phyloP scores from a whole-genome alignment of 108 stramenopile genomes.

The Parmales sp. region DNA sequence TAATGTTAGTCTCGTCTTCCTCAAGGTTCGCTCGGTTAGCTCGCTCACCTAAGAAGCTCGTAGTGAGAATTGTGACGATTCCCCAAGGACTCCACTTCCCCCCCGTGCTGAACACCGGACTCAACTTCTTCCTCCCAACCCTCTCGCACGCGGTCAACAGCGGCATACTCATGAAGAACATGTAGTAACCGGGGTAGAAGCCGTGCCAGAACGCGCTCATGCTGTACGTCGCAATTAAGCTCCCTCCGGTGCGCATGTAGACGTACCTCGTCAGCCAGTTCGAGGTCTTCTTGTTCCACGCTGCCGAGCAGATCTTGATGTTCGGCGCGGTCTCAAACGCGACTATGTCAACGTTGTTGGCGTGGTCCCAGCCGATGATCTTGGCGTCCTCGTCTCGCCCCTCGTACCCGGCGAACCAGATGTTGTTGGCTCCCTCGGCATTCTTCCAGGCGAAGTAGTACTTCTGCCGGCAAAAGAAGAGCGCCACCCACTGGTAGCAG shows the following conservation, averaged over 20 bases:
- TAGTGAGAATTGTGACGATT: constrained; percentile 51
- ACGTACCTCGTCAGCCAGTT: constrained; percentile 86
- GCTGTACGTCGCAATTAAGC: constrained; percentile 69
- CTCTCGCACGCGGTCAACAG: constrained; percentile 65
- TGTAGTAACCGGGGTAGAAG: constrained; percentile 92
- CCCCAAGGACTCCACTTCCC: constrained; percentile 62
- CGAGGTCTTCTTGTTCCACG: constrained; percentile 93
- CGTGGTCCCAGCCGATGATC: constrained; percentile 71
- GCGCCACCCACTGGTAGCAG: constrained; percentile 61
- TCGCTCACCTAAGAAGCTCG: constrained; percentile 50
- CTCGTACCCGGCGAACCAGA: constrained; percentile 86
- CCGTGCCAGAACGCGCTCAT: constrained; percentile 93
- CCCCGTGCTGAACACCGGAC: constrained; percentile 53
- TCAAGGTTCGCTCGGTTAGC: no score
- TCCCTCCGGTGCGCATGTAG: constrained; percentile 80
- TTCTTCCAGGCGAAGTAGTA: constrained; percentile 98
- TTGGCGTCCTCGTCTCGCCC: constrained; percentile 75
- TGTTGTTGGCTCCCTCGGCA: constrained; percentile 76
- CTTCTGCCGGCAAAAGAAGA: constrained; percentile 78
- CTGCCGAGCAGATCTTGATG: constrained; percentile 59
- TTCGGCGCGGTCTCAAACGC: constrained; percentile 82
- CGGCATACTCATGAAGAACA: constrained; percentile 83
- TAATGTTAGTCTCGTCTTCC: no score
- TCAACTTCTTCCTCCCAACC: constrained; percentile 70
- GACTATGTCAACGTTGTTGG: constrained; percentile 83